These are phyloP conservation scores for Sarcodon aspratus DNA, from an alignment of 768 basidiomycete genomes.

Conservation along the genomic window DNA sequence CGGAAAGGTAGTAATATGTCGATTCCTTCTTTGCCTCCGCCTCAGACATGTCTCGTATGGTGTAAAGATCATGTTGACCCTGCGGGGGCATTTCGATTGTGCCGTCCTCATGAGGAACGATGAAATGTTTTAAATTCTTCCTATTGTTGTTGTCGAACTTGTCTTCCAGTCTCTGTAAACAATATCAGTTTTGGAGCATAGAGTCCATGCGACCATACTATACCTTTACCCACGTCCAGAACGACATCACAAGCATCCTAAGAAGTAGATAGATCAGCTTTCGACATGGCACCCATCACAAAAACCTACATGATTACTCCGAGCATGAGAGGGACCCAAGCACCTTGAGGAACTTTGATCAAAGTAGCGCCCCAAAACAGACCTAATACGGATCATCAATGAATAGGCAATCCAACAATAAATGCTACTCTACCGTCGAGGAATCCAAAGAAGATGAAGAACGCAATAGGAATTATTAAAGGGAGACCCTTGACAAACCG, in stretches of 20 bases:
- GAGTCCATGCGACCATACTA: not conserved
- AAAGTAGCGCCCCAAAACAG: constrained; percentile 57
- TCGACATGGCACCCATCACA: not conserved
- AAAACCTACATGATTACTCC: constrained; percentile 34
- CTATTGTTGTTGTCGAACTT: constrained; percentile 46
- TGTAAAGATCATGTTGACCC: not conserved
- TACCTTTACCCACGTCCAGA: constrained; percentile 61
- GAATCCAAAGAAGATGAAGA: constrained; percentile 48
- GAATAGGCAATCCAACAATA: not conserved
- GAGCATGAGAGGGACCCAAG: constrained; percentile 56
- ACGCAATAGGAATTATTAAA: constrained; percentile 28
- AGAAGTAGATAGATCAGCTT: not conserved
- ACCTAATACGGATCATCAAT: constrained; percentile 8
- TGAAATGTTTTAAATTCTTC: constrained; percentile 42
- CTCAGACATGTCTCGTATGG: not conserved
- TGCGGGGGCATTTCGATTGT: not conserved
- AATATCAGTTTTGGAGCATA: not conserved
- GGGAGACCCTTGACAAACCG: constrained; percentile 40
- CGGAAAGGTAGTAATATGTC: constrained; percentile 16
- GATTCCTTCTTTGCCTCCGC: not conserved
- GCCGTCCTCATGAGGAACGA: constrained; percentile 22
- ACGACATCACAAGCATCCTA: constrained; percentile 35
- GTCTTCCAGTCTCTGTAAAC: constrained; percentile 39
- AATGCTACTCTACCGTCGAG: constrained; percentile 32
- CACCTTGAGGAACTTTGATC: constrained; percentile 37